Evolutionary conservation across 2,329 filamentous ascomycete genomes (phyloP), one percentile per base, ranked within the genome.

Genomic region (Aspergillus sp.): DNA sequence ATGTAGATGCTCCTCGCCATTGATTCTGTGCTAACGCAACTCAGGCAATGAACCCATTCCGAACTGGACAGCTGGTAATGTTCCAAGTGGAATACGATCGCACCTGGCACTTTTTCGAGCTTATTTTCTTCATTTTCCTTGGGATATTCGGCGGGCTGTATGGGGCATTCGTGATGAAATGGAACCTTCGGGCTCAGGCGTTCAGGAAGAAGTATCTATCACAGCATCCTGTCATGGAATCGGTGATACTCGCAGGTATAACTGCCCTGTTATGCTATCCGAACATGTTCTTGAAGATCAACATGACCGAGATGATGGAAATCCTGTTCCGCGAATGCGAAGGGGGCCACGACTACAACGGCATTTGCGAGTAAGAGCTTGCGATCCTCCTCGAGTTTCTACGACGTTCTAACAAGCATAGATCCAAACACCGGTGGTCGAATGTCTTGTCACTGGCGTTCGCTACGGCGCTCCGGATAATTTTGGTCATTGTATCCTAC

Each of bases 231-330:
- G 75, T 96, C 19, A 70, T 88, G 3, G 91, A 98, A 58, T 83
- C 86, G 0, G 88, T 86, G 1, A 61, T 93, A 11, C 66, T 98
- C 25, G 88, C 91, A 1, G 75, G 79, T 0, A 72, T 77, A 5
- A 98, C 91, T 3, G 91, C 88, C 7, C 70, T 96, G 15, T 71
- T 98, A n/a, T 95, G 89, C 60, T 98, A 93, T 52, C 91, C 89
- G 1, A 98, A 98, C 49, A 86, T 83, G 57, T 96, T 98, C 44
- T 57, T 98, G 35, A 74, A 85, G 34, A 95, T 96, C 49, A 93
- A 98, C 61, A 96, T 98, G 91, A 95, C 91, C 0, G 89, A 96
- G 65, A 94, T 86, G 66, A 96, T 98, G 91, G 88, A 96, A 57
- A 93, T 95, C 42, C 66, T 98, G 8, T 98, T 98, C 58, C 72